These are phyloP conservation scores for Pouteria glomerata DNA, from an alignment of 148 eudicot genomes.

Conservation along the genomic window DNA sequence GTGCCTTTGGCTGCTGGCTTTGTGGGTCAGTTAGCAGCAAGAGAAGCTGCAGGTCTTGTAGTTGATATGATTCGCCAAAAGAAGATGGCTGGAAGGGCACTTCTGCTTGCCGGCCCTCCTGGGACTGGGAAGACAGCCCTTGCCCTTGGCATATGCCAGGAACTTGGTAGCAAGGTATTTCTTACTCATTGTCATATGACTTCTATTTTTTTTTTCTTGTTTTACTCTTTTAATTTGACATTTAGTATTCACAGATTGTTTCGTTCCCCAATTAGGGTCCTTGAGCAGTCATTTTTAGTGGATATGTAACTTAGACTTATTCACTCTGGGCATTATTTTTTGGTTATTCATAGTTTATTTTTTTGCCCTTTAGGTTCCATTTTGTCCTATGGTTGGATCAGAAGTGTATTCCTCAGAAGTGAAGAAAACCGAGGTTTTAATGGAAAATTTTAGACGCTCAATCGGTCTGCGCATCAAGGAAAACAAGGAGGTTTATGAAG, in stretches of 20 bases:
- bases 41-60: slow-evolving; percentile 94
- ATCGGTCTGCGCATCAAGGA: slow-evolving; percentile 97
- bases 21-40: slow-evolving; percentile 80
- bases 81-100: slow-evolving; percentile 93
- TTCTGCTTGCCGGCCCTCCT: slow-evolving; percentile 95
- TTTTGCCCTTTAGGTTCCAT: slow-evolving; percentile 58
- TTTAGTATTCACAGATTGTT: neutral
- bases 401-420: slow-evolving; percentile 99
- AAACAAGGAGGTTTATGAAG: slow-evolving; percentile 96
- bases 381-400: slow-evolving; percentile 99
- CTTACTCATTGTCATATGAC: neutral
- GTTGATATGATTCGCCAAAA: slow-evolving; percentile 98
- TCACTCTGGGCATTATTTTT: too few species aligned
- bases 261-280: neutral
- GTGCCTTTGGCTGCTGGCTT: slow-evolving; percentile 80
- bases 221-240: neutral
- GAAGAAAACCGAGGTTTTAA: slow-evolving; percentile 95
- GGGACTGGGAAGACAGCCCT: slow-evolving; percentile 97
- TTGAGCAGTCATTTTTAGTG: neutral
- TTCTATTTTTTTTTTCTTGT: neutral
- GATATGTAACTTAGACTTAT: neutral
- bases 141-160: slow-evolving; percentile 92
- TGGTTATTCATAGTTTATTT: neutral
- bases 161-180: slow-evolving; percentile 91
- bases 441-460: slow-evolving; percentile 93